Percentiles rank a stretch among this genome's conserved stretches.
phyloP scores from a whole-genome alignment of 768 basidiomycete species.

The Suillus clintonianus region DNA sequence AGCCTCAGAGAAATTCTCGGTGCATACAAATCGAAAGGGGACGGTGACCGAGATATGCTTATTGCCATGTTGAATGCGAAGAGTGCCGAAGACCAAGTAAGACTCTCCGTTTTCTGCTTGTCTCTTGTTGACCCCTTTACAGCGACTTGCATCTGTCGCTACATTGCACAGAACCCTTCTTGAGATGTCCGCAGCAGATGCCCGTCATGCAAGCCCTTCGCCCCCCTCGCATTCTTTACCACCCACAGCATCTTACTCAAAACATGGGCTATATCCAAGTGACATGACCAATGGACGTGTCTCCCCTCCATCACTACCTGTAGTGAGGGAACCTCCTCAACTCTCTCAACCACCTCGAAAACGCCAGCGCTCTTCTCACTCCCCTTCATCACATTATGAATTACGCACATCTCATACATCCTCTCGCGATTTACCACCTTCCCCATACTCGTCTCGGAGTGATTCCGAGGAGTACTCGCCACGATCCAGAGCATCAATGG shows the following conservation, averaged over 20 bases:
- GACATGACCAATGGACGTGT: slow-evolving; percentile 21
- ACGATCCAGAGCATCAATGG: slow-evolving; percentile 73
- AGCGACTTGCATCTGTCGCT: slow-evolving; percentile 74
- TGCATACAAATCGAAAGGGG: slow-evolving; percentile 83
- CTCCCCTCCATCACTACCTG: slow-evolving; percentile 8
- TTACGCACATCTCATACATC: slow-evolving; percentile 32
- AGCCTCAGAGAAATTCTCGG: slow-evolving; percentile 82
- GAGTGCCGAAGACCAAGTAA: slow-evolving; percentile 88
- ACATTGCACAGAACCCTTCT: slow-evolving; percentile 72
- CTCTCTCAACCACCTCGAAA: slow-evolving; percentile 52
- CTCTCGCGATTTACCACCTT: slow-evolving; percentile 62
- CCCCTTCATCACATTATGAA: slow-evolving; percentile 47
- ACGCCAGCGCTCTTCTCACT: slow-evolving; percentile 63
- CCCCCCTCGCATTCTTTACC: slow-evolving; percentile 34
- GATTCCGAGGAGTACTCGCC: slow-evolving; percentile 72
- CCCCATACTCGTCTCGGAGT: slow-evolving; percentile 72
- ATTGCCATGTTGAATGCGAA: slow-evolving; percentile 91
- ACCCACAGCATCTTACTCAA: slow-evolving; percentile 40
- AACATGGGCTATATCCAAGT: slow-evolving; percentile 18
- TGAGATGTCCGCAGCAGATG: slow-evolving; percentile 47
- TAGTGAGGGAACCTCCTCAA: slow-evolving; percentile 30
- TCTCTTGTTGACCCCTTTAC: slow-evolving; percentile 11
- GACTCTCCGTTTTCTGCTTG: slow-evolving; percentile 17
- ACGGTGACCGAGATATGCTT: slow-evolving; percentile 91
- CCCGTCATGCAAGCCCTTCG: slow-evolving; percentile 31